phyloP scores from a whole-genome alignment of 352 stramenopile genomes.

The Thraustochytrium sp. region DNA sequence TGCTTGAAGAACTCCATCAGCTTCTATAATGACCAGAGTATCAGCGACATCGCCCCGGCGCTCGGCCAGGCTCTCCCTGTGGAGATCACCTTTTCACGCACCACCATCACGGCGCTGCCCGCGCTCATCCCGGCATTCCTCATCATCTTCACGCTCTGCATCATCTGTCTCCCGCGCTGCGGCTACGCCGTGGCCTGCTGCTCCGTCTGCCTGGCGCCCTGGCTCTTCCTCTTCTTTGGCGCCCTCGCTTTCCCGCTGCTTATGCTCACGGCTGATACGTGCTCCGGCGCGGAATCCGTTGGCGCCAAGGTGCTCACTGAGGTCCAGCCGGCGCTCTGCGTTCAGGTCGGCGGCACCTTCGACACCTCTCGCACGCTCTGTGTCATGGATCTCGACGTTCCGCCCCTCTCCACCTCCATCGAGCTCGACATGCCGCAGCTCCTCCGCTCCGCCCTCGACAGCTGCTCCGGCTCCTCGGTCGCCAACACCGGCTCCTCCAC shows the following conservation, averaged over 20 bases:
- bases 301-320: neutral
- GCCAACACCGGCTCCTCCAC: neutral
- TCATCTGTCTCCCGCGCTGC: conserved; percentile 2
- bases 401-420: neutral
- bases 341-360: conserved; percentile 1
- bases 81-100: neutral
- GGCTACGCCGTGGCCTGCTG: conserved; percentile 16
- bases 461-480: neutral
- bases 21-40: neutral
- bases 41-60: neutral
- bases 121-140: too few species aligned
- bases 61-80: neutral
- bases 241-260: conserved; percentile 17
- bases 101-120: neutral
- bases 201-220: neutral
- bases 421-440: neutral
- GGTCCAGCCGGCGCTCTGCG: neutral
- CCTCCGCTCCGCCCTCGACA: neutral
- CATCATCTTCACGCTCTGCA: neutral
- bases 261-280: conserved; percentile 3
- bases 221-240: conserved; percentile 34
- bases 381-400: neutral
- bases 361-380: neutral
- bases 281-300: neutral
- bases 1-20: conserved; percentile 30